Percentiles rank a stretch among this genome's conserved stretches.
These are phyloP conservation scores for Cladosporium halotolerans DNA, from an alignment of 2,329 filamentous ascomycete genomes.

Conservation along the genomic window DNA sequence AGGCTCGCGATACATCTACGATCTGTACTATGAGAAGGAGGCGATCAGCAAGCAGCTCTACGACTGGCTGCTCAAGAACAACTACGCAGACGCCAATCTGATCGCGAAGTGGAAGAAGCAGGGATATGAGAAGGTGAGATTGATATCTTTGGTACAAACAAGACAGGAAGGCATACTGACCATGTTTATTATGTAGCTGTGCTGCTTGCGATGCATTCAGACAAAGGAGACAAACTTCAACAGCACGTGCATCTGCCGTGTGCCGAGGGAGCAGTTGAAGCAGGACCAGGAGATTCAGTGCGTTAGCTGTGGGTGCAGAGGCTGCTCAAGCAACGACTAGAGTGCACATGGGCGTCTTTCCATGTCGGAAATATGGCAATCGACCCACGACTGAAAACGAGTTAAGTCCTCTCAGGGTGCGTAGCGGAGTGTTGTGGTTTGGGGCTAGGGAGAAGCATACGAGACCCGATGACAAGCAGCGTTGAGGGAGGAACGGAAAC, in stretches of 20 bases:
- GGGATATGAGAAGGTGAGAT: constrained; percentile 83
- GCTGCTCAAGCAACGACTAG: constrained; percentile 79
- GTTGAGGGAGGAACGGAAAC: no score
- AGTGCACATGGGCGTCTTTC: not conserved
- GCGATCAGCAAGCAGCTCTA: constrained; percentile 89
- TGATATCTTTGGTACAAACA: not conserved
- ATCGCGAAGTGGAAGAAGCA: constrained; percentile 99
- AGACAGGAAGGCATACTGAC: not conserved
- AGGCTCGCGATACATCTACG: constrained; percentile 84
- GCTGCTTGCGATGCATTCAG: constrained; percentile 91
- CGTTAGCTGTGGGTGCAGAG: constrained; percentile 88
- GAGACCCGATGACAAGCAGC: no score
- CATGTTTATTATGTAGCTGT: constrained; percentile 53
- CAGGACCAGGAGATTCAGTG: constrained; percentile 88
- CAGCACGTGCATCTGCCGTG: constrained; percentile 92
- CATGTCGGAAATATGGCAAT: not conserved
- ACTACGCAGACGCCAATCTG: constrained; percentile 87
- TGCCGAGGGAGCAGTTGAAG: constrained; percentile 83
- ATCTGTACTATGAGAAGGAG: constrained; percentile 96
- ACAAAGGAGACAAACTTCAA: constrained; percentile 99
- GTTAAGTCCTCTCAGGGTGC: no score
- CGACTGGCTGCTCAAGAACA: constrained; percentile 94
- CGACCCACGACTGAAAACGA: no score
- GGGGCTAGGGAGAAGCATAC: no score
- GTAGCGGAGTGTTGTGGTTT: no score